Evolutionary conservation across 768 basidiomycete species (phyloP).

Genomic region (Boletus barrowsii): DNA sequence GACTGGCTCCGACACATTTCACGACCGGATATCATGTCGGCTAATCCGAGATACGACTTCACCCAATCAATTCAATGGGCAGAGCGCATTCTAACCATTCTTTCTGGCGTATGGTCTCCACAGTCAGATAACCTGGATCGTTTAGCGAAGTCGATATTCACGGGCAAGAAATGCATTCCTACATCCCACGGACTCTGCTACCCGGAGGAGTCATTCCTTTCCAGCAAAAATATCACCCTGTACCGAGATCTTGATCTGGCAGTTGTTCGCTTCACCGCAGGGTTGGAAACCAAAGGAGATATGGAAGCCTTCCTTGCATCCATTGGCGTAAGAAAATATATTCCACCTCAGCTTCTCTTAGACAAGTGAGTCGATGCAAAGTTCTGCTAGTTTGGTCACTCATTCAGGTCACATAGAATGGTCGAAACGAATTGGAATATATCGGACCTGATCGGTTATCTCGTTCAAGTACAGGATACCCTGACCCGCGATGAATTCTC

Average conservation of each 20-base stretch:
- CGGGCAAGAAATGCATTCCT: slow-evolving; percentile 39
- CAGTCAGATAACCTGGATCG: slow-evolving; percentile 35
- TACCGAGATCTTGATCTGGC: neutral
- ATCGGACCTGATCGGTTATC: neutral
- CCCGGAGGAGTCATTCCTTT: slow-evolving; percentile 74
- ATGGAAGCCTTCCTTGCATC: neutral
- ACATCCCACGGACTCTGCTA: slow-evolving; percentile 56
- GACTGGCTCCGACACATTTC: slow-evolving; percentile 72
- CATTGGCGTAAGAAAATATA: neutral
- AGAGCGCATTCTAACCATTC: slow-evolving; percentile 62
- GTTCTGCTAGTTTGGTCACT: neutral
- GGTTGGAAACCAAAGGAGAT: slow-evolving; percentile 35
- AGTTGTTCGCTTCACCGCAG: neutral
- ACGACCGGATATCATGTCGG: slow-evolving; percentile 36
- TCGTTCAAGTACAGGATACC: neutral
- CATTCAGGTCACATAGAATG: neutral
- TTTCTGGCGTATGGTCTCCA: slow-evolving; percentile 70
- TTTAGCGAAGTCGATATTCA: slow-evolving; percentile 36
- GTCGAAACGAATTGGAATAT: neutral
- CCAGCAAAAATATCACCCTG: slow-evolving; percentile 58
- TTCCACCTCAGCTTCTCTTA: neutral
- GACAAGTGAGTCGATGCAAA: neutral
- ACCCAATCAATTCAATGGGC: slow-evolving; percentile 66
- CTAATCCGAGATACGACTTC: slow-evolving; percentile 54
- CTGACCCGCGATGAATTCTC: neutral